Evolutionary conservation across 2,329 filamentous ascomycete species (phyloP).

Genomic region (Penicillium sp.): DNA sequence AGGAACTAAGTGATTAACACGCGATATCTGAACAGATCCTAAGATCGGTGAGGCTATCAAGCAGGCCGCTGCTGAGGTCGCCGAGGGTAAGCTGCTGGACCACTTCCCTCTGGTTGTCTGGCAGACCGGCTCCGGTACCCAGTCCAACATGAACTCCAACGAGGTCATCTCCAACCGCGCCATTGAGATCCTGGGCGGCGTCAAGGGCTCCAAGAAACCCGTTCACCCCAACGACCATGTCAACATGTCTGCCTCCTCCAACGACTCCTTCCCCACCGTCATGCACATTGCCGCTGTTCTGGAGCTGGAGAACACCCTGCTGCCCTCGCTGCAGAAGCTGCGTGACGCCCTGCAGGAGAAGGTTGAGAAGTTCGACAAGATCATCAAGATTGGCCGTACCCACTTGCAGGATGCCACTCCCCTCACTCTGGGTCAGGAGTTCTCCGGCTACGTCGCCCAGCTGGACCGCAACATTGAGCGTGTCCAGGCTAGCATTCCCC

Average conservation of each 20-base stretch:
- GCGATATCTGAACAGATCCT: constrained; percentile 65
- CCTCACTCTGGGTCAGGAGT: constrained; percentile 93
- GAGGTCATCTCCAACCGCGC: constrained; percentile 99
- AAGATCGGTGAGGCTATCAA: constrained; percentile 92
- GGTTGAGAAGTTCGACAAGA: constrained; percentile 84
- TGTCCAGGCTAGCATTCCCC: constrained; percentile 79
- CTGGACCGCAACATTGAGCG: constrained; percentile 89
- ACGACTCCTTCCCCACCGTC: constrained; percentile 98
- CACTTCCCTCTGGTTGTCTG: constrained; percentile 99
- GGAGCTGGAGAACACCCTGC: constrained; percentile 82
- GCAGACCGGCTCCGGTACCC: constrained; percentile 98
- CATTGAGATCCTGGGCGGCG: constrained; percentile 94
- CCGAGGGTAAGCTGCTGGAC: constrained; percentile 88
- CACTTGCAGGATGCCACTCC: constrained; percentile 98
- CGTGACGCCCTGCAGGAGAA: constrained; percentile 85
- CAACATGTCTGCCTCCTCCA: constrained; percentile 98
- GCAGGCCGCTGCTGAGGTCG: constrained; percentile 91
- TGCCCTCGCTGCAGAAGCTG: constrained; percentile 81
- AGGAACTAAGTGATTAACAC: neutral
- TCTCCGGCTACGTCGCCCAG: constrained; percentile 95
- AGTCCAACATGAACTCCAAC: constrained; percentile 99
- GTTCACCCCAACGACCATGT: constrained; percentile 99
- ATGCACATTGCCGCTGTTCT: constrained; percentile 99
- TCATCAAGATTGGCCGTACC: constrained; percentile 99
- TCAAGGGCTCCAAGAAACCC: constrained; percentile 95